These are phyloP conservation scores for Boletus sp. DNA, from an alignment of 768 basidiomycete species.

Conservation along the genomic window DNA sequence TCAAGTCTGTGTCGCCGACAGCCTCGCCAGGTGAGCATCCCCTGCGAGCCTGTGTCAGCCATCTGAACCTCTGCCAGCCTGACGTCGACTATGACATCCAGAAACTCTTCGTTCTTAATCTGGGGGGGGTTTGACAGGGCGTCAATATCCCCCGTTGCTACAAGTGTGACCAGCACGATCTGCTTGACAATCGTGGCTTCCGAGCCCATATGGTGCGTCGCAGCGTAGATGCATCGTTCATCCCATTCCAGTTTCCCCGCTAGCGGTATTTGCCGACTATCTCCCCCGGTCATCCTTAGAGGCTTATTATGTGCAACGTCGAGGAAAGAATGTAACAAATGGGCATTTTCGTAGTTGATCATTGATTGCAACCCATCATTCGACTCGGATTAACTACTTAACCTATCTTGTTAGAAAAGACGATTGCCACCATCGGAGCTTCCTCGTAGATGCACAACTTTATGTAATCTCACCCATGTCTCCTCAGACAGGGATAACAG, in stretches of 20 bases:
- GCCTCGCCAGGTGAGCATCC: background rate
- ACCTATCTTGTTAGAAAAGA: background rate
- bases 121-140: background rate
- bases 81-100: background rate
- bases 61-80: background rate
- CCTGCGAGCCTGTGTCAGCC: background rate
- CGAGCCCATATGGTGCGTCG: no score
- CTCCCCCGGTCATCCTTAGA: background rate
- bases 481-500: background rate
- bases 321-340: background rate
- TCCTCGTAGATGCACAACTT: background rate
- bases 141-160: background rate
- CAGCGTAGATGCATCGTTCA: background rate
- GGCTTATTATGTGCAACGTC: background rate
- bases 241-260: background rate
- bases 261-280: background rate
- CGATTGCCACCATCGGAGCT: slow-evolving; percentile 1
- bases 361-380: background rate
- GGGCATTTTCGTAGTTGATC: background rate
- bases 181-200: background rate
- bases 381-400: background rate
- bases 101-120: background rate
- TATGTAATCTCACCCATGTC: no score
- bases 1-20: background rate
- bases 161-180: background rate